Conservation (phyloP, 257 asterid species). For the Cordia subcordata region DNA sequence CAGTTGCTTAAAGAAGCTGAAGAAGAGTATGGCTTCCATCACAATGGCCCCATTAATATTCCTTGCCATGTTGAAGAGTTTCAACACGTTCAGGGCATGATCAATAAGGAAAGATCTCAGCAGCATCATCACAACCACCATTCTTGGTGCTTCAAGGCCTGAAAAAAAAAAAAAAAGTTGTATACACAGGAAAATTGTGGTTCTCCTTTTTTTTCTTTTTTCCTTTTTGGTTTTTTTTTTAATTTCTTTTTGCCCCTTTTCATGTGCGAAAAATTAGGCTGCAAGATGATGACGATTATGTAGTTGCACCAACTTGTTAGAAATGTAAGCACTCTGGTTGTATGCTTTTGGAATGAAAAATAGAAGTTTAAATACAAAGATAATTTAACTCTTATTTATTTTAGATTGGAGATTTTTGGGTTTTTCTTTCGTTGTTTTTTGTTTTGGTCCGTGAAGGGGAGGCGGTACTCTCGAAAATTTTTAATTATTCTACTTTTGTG, state of each 20-base stretch:
- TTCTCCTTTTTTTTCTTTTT: not conserved
- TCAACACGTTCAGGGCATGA: constrained; percentile 28
- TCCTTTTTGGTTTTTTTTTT: not conserved
- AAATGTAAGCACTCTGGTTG: not conserved
- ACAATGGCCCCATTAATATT: constrained; percentile 35
- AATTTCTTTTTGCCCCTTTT: not conserved
- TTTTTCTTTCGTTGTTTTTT: too few species aligned
- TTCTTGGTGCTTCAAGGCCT: constrained; percentile 52
- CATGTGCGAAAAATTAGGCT: not conserved
- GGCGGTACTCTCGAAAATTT: too few species aligned
- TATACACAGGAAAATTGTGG: not conserved
- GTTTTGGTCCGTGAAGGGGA: too few species aligned
- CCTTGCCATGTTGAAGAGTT: constrained; percentile 44
- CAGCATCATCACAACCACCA: constrained; percentile 29
- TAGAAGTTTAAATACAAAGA: too few species aligned
- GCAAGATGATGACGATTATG: not conserved
- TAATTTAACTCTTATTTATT: too few species aligned
- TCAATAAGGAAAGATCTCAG: constrained; percentile 25
- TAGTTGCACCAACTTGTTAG: too few species aligned
- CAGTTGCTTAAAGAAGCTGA: constrained; percentile 34
- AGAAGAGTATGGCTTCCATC: constrained; percentile 41
- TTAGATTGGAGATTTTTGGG: too few species aligned
- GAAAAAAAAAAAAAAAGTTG: not conserved
- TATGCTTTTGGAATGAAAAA: not conserved
- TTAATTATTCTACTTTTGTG: too few species aligned